These are phyloP conservation scores for Ceratobasidium sp. DNA, from an alignment of 1,284 basidiomycete species.

Conservation along the genomic window DNA sequence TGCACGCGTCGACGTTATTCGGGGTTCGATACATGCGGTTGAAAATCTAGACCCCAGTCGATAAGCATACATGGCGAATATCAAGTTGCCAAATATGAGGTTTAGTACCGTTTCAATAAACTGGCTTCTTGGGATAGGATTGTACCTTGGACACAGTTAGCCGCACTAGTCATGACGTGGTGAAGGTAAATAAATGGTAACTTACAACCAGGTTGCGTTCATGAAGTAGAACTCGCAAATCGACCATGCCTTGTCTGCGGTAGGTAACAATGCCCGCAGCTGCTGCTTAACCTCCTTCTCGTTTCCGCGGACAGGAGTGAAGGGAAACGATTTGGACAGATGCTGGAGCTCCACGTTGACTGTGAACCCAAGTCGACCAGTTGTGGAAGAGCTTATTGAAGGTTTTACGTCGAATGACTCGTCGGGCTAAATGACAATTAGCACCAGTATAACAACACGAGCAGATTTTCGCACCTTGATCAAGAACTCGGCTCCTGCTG, in stretches of 20 bases:
- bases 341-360: slow-evolving; percentile 31
- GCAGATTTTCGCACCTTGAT: slow-evolving; percentile 37
- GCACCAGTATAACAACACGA: background rate
- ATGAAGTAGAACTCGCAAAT: slow-evolving; percentile 61
- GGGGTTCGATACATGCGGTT: slow-evolving; percentile 35
- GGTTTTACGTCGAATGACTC: slow-evolving; percentile 29
- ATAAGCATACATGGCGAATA: slow-evolving; percentile 5
- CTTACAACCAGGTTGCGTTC: slow-evolving; percentile 63
- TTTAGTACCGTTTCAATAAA: slow-evolving; percentile 32
- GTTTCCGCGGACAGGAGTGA: slow-evolving; percentile 32
- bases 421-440: slow-evolving; percentile 13
- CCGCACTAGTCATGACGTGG: background rate
- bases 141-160: slow-evolving; percentile 36
- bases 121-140: slow-evolving; percentile 39
- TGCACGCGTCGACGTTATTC: slow-evolving; percentile 33
- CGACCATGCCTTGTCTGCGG: slow-evolving; percentile 49
- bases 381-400: slow-evolving; percentile 21
- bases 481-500: slow-evolving; percentile 41
- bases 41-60: slow-evolving; percentile 18
- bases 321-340: slow-evolving; percentile 40
- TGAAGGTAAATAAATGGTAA: slow-evolving; percentile 7
- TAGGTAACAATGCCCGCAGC: slow-evolving; percentile 37
- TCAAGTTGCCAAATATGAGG: background rate
- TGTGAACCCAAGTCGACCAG: slow-evolving; percentile 19
- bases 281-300: slow-evolving; percentile 37